Conservation (phyloP, 371 early-diverging fungal genomes). For the Mortierella sp. region DNA sequence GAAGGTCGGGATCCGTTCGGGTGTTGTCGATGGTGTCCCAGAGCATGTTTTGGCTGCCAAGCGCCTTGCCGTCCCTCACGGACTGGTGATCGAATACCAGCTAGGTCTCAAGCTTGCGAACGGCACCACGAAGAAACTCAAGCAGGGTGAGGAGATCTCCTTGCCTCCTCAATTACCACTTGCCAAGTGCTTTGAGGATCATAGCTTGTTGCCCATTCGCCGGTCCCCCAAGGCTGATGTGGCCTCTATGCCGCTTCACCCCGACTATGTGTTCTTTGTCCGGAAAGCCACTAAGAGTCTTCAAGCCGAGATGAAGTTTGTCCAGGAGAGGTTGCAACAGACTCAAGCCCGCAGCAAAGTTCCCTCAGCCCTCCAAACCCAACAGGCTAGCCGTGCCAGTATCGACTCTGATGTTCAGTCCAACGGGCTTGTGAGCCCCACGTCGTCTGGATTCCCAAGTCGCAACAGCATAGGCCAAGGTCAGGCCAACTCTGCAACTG, state of each 20-base stretch:
- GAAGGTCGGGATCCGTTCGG: conserved; percentile 46
- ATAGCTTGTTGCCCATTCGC: conserved; percentile 40
- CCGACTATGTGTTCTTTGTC: conserved; percentile 50
- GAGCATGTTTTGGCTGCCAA: conserved; percentile 47
- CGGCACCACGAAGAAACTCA: conserved; percentile 19
- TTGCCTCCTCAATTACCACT: conserved; percentile 36
- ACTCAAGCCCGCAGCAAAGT: neutral
- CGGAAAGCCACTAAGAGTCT: conserved; percentile 55
- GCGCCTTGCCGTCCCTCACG: conserved; percentile 36
- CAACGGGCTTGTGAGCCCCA: conserved; percentile 15
- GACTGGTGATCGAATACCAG: conserved; percentile 49
- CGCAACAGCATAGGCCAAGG: conserved; percentile 11
- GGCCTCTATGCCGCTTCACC: conserved; percentile 52
- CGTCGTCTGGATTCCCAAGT: conserved; percentile 28
- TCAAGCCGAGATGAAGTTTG: conserved; percentile 53
- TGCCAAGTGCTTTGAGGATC: conserved; percentile 39
- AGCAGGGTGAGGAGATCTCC: conserved; percentile 37
- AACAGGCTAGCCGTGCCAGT: conserved; percentile 11
- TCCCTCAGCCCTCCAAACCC: conserved; percentile 27
- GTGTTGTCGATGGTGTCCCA: conserved; percentile 55
- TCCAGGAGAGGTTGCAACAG: conserved; percentile 44
- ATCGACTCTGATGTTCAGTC: conserved; percentile 26
- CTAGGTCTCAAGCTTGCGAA: conserved; percentile 29
- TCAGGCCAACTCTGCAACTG: conserved; percentile 11
- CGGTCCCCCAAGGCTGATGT: conserved; percentile 56